A percentile compares a stretch with the other conserved stretches of the same genome.
These are phyloP conservation scores for Fragaria iinumae DNA, from an alignment of 306 rosid species.

Conservation along the genomic window DNA sequence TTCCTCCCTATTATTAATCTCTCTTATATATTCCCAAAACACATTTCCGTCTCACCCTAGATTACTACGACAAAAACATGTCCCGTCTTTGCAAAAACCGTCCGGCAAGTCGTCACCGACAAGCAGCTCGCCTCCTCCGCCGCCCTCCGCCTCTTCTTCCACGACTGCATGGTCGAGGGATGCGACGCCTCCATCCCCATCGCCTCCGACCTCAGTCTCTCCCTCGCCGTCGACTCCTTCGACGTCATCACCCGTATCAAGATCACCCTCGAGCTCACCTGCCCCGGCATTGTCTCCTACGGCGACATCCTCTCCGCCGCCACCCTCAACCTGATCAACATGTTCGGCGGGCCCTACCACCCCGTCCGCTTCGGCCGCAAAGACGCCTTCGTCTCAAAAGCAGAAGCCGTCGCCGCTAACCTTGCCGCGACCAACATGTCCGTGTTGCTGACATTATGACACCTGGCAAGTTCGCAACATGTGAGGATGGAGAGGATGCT, in stretches of 20 bases:
- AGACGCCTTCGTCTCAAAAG: constrained; percentile 33
- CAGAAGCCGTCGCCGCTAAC: background rate
- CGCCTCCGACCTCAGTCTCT: constrained; percentile 47
- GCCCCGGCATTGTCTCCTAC: constrained; percentile 47
- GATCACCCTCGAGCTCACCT: constrained; percentile 36
- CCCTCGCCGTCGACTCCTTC: constrained; percentile 58
- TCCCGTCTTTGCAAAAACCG: constrained; percentile 36
- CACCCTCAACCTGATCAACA: constrained; percentile 29
- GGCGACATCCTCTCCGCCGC: constrained; percentile 40
- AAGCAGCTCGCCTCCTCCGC: constrained; percentile 48
- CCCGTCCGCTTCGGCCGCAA: constrained; percentile 33
- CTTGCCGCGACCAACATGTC: constrained; percentile 20
- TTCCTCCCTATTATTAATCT: background rate
- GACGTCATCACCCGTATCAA: constrained; percentile 39
- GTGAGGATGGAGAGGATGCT: constrained; percentile 35
- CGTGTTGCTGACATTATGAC: constrained; percentile 36
- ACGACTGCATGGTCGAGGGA: constrained; percentile 46
- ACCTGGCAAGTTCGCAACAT: constrained; percentile 40
- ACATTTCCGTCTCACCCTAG: constrained; percentile 19
- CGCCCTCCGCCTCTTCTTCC: constrained; percentile 54
- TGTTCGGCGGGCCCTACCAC: constrained; percentile 41
- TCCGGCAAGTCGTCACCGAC: constrained; percentile 9
- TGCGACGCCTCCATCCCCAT: constrained; percentile 27
- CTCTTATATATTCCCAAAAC: constrained; percentile 1
- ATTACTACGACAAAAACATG: constrained; percentile 51